Base-by-base conservation (phyloP, 805 yeast species). In the Starmerella apicola region DNA sequence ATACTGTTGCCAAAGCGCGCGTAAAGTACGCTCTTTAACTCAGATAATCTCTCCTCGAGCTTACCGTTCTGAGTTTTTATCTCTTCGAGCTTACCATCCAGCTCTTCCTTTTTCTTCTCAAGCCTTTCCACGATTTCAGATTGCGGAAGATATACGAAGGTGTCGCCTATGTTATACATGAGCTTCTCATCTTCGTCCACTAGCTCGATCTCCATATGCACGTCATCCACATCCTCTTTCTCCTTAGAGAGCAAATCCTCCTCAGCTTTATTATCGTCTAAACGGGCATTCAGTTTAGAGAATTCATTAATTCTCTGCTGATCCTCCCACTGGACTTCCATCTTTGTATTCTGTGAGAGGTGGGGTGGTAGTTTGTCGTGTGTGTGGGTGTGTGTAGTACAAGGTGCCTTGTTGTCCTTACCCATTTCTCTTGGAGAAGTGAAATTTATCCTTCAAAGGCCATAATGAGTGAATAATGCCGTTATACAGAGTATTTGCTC, bases 291-390 rank as follows among this genome's bases (percentile, higher is more conserved):
- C 46, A 85, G 66, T 34, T 85, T 80, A 13, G 95, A 82, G 56
- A 91, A 88, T 57, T 75, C 75, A 61, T 88, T 91, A 64, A 88
- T 88, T 55, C 74, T 74, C 56, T 81, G 77, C 63, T 88, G 98
- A 58, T 88, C 97, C 42, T 73, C 82, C 79, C 83, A 77, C 21
- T 69, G 61, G 20, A 81, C 93, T 48, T 78, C 82, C 42, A 45
- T 52, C 21, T 36, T 42, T 24, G 20, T 26, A n/a, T n/a, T n/a
- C n/a, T n/a, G n/a, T n/a, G n/a, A n/a, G n/a, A n/a, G n/a, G n/a
- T n/a, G n/a, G n/a, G n/a, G n/a, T n/a, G n/a, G n/a, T n/a, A n/a
- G n/a, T n/a, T n/a, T n/a, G n/a, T n/a, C n/a, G n/a, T n/a, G n/a
- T n/a, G n/a, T n/a, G n/a, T n/a, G n/a, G n/a, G n/a, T n/a, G n/a